Evolutionary conservation across 768 basidiomycete genomes (phyloP).

Genomic region (Xerocomus potaroensis): DNA sequence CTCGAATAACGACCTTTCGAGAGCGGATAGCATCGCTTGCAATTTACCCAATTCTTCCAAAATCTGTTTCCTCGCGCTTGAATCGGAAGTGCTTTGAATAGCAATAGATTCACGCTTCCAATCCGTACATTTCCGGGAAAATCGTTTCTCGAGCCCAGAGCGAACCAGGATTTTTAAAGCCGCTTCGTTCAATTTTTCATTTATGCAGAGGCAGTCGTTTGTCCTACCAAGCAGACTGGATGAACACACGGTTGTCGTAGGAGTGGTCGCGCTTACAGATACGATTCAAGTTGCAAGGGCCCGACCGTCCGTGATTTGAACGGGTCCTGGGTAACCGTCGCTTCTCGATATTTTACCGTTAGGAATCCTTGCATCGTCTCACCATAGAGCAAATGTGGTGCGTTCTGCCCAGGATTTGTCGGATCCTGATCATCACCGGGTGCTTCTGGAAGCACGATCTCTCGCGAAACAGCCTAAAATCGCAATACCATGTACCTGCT

Average conservation of each 20-base stretch:
- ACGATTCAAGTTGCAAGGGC: slow-evolving; percentile 9
- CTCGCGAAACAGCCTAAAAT: slow-evolving; percentile 9
- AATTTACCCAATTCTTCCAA: no score
- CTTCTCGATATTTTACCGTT: slow-evolving; percentile 23
- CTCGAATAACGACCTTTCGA: slow-evolving; percentile 21
- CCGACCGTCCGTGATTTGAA: not conserved
- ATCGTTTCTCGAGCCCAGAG: slow-evolving; percentile 29
- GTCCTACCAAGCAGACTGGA: slow-evolving; percentile 9
- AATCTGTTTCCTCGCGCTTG: no score
- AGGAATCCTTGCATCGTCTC: slow-evolving; percentile 41
- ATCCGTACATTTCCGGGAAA: slow-evolving; percentile 11
- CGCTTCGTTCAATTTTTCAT: slow-evolving; percentile 20
- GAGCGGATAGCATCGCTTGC: not conserved
- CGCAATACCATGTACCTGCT: not conserved
- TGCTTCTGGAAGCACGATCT: slow-evolving; percentile 9
- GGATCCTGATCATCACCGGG: slow-evolving; percentile 4
- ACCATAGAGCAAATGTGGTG: slow-evolving; percentile 34
- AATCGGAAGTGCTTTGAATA: not conserved
- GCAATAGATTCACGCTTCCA: slow-evolving; percentile 21
- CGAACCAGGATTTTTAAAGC: slow-evolving; percentile 26
- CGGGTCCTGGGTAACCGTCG: not conserved
- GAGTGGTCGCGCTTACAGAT: slow-evolving; percentile 16
- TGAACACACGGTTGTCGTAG: not conserved
- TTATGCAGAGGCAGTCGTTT: slow-evolving; percentile 21
- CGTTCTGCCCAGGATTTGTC: slow-evolving; percentile 4